Evolutionary conservation across 1,284 basidiomycete species (phyloP), one percentile per base, ranked within the genome.

Genomic region (Fereydounia khargensis): DNA sequence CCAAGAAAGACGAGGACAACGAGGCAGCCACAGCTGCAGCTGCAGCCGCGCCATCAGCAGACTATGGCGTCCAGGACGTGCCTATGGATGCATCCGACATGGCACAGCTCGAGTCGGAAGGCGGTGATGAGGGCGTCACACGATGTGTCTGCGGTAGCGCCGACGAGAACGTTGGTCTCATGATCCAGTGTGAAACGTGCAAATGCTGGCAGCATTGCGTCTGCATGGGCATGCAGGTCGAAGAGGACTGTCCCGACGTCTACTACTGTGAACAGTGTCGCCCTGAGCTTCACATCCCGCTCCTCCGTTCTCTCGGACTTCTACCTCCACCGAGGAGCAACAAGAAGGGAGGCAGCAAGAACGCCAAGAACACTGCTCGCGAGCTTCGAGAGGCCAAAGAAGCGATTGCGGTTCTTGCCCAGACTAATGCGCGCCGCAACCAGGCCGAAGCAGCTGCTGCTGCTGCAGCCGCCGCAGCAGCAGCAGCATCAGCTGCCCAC

Each of bases 201-300:
- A 88, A 90, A 71, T 89, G 90, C 54, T 98, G 94, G 94, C 94
- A 98, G 78, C 94, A 98, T 77, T 92, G 92, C 16, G 82, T 86
- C 23, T 98, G 94, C 79, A 91, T 98, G 85, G 94, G 94, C 38
- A 89, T 89, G 76, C 84, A 86, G 74, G 84, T 84, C 32, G 88
- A 91, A 74, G 86, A 87, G 53, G 86, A 78, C 44, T 78, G 76
- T 42, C 78, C 78, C 2, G 78, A 78, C 39, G 74, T 76, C 51
- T 82, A 98, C 79, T 94, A 86, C 69, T 98, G 95, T 78, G 95
- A 98, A 78, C 81, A 85, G 68, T 98, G 94, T 78, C 83, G 84
- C 59, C 94, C 95, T 9, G 89, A 91, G 56, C 79, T 88, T 36
- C 91, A 95, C 44, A 68, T 72, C 18, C 52, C 77, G 24, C 67